Base-by-base conservation (phyloP, 2,329 filamentous ascomycete species). In the Saccharata proteae region DNA sequence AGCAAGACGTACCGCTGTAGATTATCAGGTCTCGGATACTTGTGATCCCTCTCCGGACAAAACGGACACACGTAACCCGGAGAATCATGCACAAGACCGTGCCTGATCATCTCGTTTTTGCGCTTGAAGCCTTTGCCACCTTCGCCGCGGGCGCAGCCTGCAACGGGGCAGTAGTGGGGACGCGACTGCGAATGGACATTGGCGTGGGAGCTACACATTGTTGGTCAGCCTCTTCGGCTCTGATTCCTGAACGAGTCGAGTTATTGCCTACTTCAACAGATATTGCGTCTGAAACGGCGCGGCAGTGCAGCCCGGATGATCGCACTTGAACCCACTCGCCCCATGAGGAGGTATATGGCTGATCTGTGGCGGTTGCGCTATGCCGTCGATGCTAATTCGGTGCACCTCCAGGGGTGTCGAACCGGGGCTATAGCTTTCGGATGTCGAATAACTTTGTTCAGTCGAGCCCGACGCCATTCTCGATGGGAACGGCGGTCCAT, bases 11-110 rank as follows among this genome's bases (percentile, higher is more conserved):
- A 92, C 83, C 88, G 76, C 62, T 94, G 88, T 34, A 98, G 62
- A 63, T 96, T 96, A 54, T 98, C 90, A 19, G 90, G 90, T 43
- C 90, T 69, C 4, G 90, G 90, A 53, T 96, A 96, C 51, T 80
- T 86, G 55, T 94, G 88, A 52, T 94, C 85, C 42, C 85, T 71
- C 47, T 93, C 85, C 1, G 84, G 81, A 54, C 90, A 98, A 51
- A 94, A 96, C 0, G 90, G 90, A 54, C 90, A 98, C 17, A 93
- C 77, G 48, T 96, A 98, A 38, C 88, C 88, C 1, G 90, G 90
- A 6, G 84, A 93, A 42, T 85, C 79, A 49, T 98, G 90, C 4
- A 96, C 90, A 3, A 96, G 69, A 1, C 88, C 86, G 47, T 78
- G 74, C n/a, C 74, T 62, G 38, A 77, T 76, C 74, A 78, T 77